Conservation (phyloP, 192 early-diverging fungal genomes). For the Coemansia sp. region DNA sequence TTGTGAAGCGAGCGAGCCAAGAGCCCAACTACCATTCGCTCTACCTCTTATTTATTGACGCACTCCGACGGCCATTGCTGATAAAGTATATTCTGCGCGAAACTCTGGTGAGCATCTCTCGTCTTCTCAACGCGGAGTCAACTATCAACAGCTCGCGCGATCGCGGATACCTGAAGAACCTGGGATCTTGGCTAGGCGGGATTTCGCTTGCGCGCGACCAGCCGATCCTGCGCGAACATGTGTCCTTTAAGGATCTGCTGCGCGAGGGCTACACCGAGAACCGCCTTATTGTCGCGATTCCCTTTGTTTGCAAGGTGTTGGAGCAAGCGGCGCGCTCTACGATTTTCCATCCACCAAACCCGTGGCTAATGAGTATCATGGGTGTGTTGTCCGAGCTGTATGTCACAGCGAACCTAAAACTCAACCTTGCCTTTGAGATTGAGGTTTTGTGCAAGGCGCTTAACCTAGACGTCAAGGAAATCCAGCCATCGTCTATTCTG, state of each 20-base stretch:
- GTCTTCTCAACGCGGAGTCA: conserved; percentile 90
- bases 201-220: conserved; percentile 93
- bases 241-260: conserved; percentile 91
- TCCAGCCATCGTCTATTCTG: conserved; percentile 45
- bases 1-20: conserved; percentile 92
- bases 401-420: conserved; percentile 87
- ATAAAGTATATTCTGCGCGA: conserved; percentile 79
- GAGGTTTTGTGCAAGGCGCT: conserved; percentile 96
- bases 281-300: conserved; percentile 92
- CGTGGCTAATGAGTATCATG: conserved; percentile 97
- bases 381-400: conserved; percentile 89
- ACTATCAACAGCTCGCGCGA: conserved; percentile 88
- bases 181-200: conserved; percentile 97
- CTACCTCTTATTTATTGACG: conserved; percentile 83
- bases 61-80: conserved; percentile 66
- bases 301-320: conserved; percentile 97
- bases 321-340: conserved; percentile 82
- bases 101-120: conserved; percentile 82
- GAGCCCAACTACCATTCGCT: conserved; percentile 96
- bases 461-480: conserved; percentile 76
- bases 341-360: conserved; percentile 94
- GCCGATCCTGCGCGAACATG: conserved; percentile 94
- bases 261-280: conserved; percentile 87
- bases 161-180: conserved; percentile 87
- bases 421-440: conserved; percentile 97